Base-by-base conservation (phyloP, 1,284 basidiomycete species). In the Cutaneotrichosporon spelunceum region DNA sequence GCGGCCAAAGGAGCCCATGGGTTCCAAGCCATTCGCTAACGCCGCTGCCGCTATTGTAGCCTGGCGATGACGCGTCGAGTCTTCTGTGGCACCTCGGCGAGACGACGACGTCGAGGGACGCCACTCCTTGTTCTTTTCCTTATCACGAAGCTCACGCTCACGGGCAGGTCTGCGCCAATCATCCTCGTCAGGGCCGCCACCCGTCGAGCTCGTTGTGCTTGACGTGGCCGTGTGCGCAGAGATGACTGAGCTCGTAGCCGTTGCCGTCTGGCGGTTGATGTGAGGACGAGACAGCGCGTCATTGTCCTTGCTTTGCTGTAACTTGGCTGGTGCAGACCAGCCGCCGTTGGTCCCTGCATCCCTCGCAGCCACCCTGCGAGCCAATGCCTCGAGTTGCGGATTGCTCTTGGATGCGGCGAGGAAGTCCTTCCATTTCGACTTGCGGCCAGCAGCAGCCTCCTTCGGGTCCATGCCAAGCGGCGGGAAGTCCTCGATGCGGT, bases 321-420 rank as follows among this genome's bases (percentile, higher is more conserved):
- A 53, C 60, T 76, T 73, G 23, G 77, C 78, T 1, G 78, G 78
- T 0, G 77, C 78, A 14, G 74, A 77, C 63, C 72, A 73, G 27
- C 75, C 76, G 14, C 71, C 72, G 56, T 57, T 44, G 29, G 66
- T 67, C 8, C 59, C 57, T 1, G 63, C 64, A 34, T 79, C 74
- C 24, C 77, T 64, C 54, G 77, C 77, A 8, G 73, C 73, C 8
- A 79, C 74, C 29, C 76, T 66, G 49, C 65, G 62, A 16, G 74
- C 73, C 2, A 79, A 60, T 6, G 78, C 78, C 45, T 75, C 75
- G 10, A 79, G 67, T 59, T 79, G 76, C n/a, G 76, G 74, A 60
- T 78, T 79, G 21, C 69, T 72, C 50, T 66, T 63, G 30, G 72
- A 74, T 53, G 72, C 62, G 50, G 73, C 74, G 65, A 79, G 72